Evolutionary conservation across 2,329 filamentous ascomycete species (phyloP), one percentile per base, ranked within the genome.

Genomic region (Ascochyta lentis): DNA sequence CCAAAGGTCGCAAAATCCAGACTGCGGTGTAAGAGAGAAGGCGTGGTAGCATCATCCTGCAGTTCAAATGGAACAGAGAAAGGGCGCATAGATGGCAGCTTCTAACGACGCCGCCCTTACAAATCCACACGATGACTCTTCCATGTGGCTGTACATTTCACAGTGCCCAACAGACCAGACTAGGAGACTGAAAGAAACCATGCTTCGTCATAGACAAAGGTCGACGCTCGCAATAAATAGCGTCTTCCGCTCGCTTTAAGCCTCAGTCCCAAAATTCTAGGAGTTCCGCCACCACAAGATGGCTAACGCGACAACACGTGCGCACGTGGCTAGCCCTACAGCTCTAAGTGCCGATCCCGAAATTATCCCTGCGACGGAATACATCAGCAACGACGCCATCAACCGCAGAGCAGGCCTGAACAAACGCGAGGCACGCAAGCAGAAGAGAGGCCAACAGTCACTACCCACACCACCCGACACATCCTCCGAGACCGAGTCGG

Each of bases 121-220:
- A 66, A 71, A 71, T 68, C 51, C 54, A 27, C 34, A 43, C 45
- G 61, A 72, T 74, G 71, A 74, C 70, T 74, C 70, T 66, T 69
- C 45, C 8, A 26, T 68, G 69, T 72, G 68, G 71, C 70, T 72
- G 67, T 66, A 64, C 59, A 42, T 35, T 64, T 59, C 51, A 61
- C 57, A 51, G 46, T 49, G 52, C 19, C 10, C 47, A 48, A 45
- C 38, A 23, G 33, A 46, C 19, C 31, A 34, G 26, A 39, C 43
- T 51, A 51, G 53, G 33, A 15, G 10, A 29, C 3, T 38, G 47
- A 23, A 35, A 42, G 22, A 35, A 31, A 13, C 29, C 37, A 40
- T 16, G 34, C 45, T 31, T 41, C 40, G 45, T 51, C 26, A 56
- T 55, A 41, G 51, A 59, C 4, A 58, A 39, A 41, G 23, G 33